Evolutionary conservation across 2,329 filamentous ascomycete genomes (phyloP).

Genomic region (Samsoniella hepiali): DNA sequence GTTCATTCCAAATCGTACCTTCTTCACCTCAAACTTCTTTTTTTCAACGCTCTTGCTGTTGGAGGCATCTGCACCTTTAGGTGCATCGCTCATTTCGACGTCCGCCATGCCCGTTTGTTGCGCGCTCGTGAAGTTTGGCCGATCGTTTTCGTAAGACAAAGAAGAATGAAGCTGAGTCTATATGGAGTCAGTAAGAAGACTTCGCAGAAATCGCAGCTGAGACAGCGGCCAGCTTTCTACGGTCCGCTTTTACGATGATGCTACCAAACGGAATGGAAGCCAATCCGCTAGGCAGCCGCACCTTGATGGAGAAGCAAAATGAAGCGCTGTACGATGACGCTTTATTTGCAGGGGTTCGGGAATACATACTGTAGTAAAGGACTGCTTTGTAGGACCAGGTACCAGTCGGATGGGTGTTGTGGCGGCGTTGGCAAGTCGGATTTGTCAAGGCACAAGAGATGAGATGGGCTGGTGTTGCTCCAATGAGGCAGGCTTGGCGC

Average conservation of each 20-base stretch:
- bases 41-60: constrained; percentile 62
- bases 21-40: constrained; percentile 98
- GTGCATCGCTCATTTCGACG: constrained; percentile 92
- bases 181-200: not conserved
- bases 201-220: not conserved
- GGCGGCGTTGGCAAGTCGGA: not conserved
- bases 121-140: not conserved
- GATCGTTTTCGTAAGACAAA: not conserved
- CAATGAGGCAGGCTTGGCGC: not conserved
- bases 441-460: not conserved
- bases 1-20: constrained; percentile 57
- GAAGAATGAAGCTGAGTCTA: not conserved
- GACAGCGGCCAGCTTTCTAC: not conserved
- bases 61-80: constrained; percentile 46
- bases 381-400: not conserved
- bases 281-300: not conserved
- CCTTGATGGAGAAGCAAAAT: constrained; percentile 10
- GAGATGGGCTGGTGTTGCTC: constrained; percentile 1
- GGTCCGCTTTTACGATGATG: not conserved
- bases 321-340: not conserved
- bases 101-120: constrained; percentile 69
- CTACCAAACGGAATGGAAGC: not conserved
- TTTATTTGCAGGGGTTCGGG: not conserved
- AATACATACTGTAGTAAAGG: not conserved
- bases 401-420: not conserved